These are phyloP conservation scores for Ajuga chamaepitys DNA, from an alignment of 257 asterid species.

Conservation along the genomic window DNA sequence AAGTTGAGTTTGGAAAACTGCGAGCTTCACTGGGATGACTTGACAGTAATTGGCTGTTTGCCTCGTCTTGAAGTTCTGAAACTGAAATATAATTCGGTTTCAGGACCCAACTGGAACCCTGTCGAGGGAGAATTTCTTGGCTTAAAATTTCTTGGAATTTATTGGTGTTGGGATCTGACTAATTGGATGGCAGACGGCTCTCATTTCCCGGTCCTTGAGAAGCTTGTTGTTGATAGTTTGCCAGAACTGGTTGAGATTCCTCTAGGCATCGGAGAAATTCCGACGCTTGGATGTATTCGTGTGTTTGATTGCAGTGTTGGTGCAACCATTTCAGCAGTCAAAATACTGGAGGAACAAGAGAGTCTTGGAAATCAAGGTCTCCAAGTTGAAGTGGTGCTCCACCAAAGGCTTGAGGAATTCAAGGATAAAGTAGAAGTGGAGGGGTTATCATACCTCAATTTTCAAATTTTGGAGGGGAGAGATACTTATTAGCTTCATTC, in stretches of 20 bases:
- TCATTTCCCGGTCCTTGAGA: neutral
- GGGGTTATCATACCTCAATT: neutral
- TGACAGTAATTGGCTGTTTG: no score
- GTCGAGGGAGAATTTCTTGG: no score
- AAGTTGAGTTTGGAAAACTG: no score
- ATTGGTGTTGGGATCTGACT: no score
- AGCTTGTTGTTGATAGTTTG: neutral
- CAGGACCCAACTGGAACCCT: no score
- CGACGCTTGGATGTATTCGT: neutral
- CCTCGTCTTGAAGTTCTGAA: no score
- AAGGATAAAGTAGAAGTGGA: neutral
- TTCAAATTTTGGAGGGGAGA: neutral
- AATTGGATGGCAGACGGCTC: no score
- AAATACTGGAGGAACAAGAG: slow-evolving; percentile 10
- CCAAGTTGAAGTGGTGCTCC: neutral
- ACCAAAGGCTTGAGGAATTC: neutral
- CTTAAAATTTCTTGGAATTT: no score
- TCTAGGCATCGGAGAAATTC: neutral
- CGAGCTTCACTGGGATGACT: no score
- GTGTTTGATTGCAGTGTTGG: neutral
- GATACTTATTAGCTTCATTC: no score
- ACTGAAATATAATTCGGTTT: no score
- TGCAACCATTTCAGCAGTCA: neutral
- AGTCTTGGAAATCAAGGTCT: slow-evolving; percentile 3
- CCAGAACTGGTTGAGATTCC: neutral